Conservation (phyloP, 768 basidiomycete genomes). For the Boletus reticulatus region DNA sequence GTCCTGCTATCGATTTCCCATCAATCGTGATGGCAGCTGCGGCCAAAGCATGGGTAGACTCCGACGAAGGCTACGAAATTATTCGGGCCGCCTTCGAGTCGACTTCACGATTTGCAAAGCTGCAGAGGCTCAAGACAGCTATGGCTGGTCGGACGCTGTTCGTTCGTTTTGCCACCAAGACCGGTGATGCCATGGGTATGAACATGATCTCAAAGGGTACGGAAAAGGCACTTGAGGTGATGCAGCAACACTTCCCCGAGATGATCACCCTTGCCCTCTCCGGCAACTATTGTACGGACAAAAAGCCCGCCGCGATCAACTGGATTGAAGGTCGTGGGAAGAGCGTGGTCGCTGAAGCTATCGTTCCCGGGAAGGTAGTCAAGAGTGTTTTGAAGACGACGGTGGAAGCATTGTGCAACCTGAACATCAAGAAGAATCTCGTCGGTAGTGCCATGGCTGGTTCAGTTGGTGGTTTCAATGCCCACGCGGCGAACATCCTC, state of each 20-base stretch:
- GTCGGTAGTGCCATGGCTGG: slow-evolving; percentile 99
- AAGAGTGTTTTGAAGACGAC: slow-evolving; percentile 94
- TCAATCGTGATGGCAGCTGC: slow-evolving; percentile 73
- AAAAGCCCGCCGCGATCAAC: slow-evolving; percentile 99
- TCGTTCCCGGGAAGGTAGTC: slow-evolving; percentile 86
- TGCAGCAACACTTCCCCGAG: slow-evolving; percentile 79
- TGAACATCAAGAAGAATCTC: slow-evolving; percentile 97
- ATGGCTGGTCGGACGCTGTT: slow-evolving; percentile 93
- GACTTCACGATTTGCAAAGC: slow-evolving; percentile 88
- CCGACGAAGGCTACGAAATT: slow-evolving; percentile 69
- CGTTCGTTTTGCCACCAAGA: slow-evolving; percentile 90
- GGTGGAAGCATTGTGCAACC: slow-evolving; percentile 80
- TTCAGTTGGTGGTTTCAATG: slow-evolving; percentile 96
- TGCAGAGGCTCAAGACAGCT: slow-evolving; percentile 83
- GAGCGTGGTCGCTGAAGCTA: slow-evolving; percentile 94
- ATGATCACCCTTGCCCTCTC: slow-evolving; percentile 90
- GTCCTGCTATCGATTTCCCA: slow-evolving; percentile 97
- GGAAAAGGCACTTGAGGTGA: slow-evolving; percentile 85
- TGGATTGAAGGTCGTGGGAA: slow-evolving; percentile 99
- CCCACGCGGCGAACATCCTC: slow-evolving; percentile 96
- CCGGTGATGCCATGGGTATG: slow-evolving; percentile 99
- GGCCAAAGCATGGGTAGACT: slow-evolving; percentile 86
- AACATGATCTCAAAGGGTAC: slow-evolving; percentile 99
- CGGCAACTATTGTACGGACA: slow-evolving; percentile 99
- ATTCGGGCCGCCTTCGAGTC: slow-evolving; percentile 89